Evolutionary conservation across 1,284 basidiomycete species (phyloP), one percentile per base, ranked within the genome.

Genomic region (Tilletia caries): DNA sequence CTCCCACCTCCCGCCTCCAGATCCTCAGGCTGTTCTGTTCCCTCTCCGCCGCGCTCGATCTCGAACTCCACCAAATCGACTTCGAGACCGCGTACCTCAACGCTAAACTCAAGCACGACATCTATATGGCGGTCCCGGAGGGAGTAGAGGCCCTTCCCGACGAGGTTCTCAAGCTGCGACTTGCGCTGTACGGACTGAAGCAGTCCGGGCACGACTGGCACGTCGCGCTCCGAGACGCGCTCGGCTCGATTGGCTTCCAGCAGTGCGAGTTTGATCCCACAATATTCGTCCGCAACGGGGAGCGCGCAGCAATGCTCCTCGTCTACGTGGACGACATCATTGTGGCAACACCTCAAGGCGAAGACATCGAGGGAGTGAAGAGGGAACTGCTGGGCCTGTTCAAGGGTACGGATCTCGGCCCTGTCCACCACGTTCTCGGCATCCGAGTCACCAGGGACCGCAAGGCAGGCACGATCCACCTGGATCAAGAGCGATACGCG

Each of bases 91-190:
- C n/a, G n/a, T n/a, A n/a, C n/a, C n/a, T n/a, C n/a, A n/a, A n/a
- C n/a, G n/a, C n/a, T n/a, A n/a, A n/a, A n/a, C n/a, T 52, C 15
- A 52, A 52, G 50, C 10, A 86, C 64, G 77, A 80, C 0, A 76
- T 86, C 37, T 86, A 84, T 71, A 82, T 85, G 75, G 70, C 77
- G 23, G 77, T 80, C 0, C 83, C 83, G 3, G 75, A 75, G 8
- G 82, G 83, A 1, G 80, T 72, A 37, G 37, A 54, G 33, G 34
- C 10, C 6, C 58, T 29, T 10, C 50, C 12, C 23, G 50, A n/a
- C 50, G 6, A 23, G 13, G 50, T 52, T 25, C 23, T 8, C 12
- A 12, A 12, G 50, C 50, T 52, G 50, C 12, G 10, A n/a, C 10
- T 12, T 8, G 50, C 50, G 23, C 50, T 52, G 12, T 52, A 52